Evolutionary conservation across 2,329 filamentous ascomycete species (phyloP), one percentile per base, ranked within the genome.

Genomic region (Septoria petroselini): DNA sequence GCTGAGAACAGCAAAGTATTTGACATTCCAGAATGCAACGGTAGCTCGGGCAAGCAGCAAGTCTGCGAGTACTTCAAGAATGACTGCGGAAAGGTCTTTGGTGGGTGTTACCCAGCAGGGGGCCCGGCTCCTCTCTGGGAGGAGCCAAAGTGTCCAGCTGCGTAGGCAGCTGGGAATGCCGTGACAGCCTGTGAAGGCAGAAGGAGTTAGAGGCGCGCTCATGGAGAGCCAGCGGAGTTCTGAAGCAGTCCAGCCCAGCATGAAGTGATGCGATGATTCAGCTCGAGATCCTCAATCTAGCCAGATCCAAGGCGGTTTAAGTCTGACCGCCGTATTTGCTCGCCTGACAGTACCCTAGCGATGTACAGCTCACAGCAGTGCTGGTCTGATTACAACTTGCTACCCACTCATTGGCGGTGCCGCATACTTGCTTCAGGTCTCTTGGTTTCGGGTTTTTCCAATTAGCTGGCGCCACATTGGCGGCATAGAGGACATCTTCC

Each of bases 11-110:
- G 8, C 3, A 31, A 52, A 19, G 27, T 7, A 2, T 52, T 52
- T 14, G 43, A 48, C 2, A 38, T 52, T 4, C 49, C 49, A 12
- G 44, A 48, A 15, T 52, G 49, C 19, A 48, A 52, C 8, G 49
- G 43, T 21, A 30, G 3, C 8, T 42, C 34, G 0, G 46, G 31
- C 19, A 42, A 52, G 39, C 21, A 23, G 38, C 18, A 39, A 9
- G 3, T 43, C 5, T 52, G 49, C 33, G 49, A 52, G 38, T 52
- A 52, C 25, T 14, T 31, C 23, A 27, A 33, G 14, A 38, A 48
- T 25, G 39, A 43, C 1, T 52, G 49, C 19, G 42, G 45, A 8
- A 42, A 47, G 39, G 14, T 27, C 1, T 52, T 25, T 15, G 49
- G 49, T 25, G 49, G 43, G 18, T 52, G 49, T 27, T 48, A 48